phyloP scores from a whole-genome alignment of 2,329 filamentous ascomycete species.

The Fusarium clavum region DNA sequence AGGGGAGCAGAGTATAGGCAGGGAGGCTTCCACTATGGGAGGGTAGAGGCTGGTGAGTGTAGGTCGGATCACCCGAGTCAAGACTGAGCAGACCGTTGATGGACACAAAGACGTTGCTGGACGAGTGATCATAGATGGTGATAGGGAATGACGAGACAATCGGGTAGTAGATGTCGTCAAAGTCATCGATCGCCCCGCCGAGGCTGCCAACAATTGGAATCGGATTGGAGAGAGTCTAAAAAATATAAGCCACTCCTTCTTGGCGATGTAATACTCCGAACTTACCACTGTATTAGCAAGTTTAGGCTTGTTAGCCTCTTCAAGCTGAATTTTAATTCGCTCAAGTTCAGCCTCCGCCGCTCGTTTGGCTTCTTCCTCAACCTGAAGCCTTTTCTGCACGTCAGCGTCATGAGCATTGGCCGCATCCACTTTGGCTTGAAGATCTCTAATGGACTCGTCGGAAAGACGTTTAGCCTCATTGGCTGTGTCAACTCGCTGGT shows the following conservation, averaged over 20 bases:
- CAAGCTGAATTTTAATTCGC: background rate
- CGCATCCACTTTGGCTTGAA: slow-evolving; percentile 1
- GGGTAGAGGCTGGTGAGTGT: background rate
- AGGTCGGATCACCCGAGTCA: background rate
- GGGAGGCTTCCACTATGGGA: background rate
- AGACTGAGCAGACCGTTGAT: slow-evolving; percentile 4
- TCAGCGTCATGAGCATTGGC: slow-evolving; percentile 1
- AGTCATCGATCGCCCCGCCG: background rate
- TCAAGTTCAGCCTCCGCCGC: slow-evolving; percentile 4
- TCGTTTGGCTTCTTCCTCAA: background rate
- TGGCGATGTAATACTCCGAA: fast-evolving
- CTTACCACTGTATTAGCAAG: slow-evolving; percentile 5
- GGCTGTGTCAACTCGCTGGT: background rate
- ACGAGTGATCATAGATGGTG: background rate
- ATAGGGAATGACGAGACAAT: background rate
- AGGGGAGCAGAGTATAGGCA: background rate
- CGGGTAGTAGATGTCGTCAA: slow-evolving; percentile 3
- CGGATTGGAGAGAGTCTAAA: background rate
- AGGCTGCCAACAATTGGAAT: slow-evolving; percentile 5
- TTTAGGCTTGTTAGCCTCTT: slow-evolving; percentile 6
- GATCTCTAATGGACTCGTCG: background rate
- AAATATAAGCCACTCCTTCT: background rate
- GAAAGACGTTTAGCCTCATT: slow-evolving; percentile 9
- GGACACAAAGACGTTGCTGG: background rate
- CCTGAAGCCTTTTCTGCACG: background rate